A percentile compares a stretch with the other conserved stretches of the same genome.
Evolutionary conservation across 805 yeast species (phyloP).

Genomic region (Schizosaccharomyces pombe): ASM294v3 CU329670.1:1967001-1967500

Average conservation of each 20-base stretch:
- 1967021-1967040: conserved; percentile 18
- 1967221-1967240: conserved; percentile 32
- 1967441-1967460: conserved; percentile 29
- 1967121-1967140: conserved; percentile 34
- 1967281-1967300: conserved; percentile 45
- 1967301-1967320: conserved; percentile 21
- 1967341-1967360: conserved; percentile 11
- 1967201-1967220: conserved; percentile 48
- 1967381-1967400: conserved; percentile 80
- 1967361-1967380: conserved; percentile 23
- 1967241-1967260: conserved; percentile 41
- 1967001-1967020: background rate
- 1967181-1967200: conserved; percentile 46
- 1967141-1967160: conserved; percentile 38
- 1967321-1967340: conserved; percentile 9
- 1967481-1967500: conserved; percentile 55
- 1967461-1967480: conserved; percentile 82
- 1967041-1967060: conserved; percentile 39
- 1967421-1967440: conserved; percentile 34
- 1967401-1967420: conserved; percentile 24
- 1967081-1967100: conserved; percentile 32
- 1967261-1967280: conserved; percentile 33
- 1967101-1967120: conserved; percentile 41
- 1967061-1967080: conserved; percentile 53
- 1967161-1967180: conserved; percentile 35